Evolutionary conservation across 331 rosid genomes (phyloP).

Genomic region (Phaseolus coccineus): DNA sequence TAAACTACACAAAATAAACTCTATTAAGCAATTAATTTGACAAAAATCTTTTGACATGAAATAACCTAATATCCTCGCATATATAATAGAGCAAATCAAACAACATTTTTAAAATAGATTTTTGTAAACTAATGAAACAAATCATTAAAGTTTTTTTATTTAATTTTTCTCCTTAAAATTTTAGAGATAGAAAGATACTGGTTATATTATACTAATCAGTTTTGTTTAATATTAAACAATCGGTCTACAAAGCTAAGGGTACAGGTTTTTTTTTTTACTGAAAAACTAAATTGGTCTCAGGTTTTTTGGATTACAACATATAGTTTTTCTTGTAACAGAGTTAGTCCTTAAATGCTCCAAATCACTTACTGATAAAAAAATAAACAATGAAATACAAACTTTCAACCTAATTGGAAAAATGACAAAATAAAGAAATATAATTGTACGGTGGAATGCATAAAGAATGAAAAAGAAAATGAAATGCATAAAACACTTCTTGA

Average conservation of each 20-base stretch:
- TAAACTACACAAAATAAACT: neutral
- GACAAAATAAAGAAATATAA: neutral
- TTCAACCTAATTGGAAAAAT: neutral
- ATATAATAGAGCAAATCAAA: neutral
- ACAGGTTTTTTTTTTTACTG: no score
- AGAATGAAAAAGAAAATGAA: neutral
- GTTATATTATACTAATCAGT: neutral
- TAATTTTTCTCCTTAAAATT: neutral
- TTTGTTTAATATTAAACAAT: constrained; percentile 3
- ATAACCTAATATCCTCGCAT: neutral
- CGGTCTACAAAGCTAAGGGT: no score
- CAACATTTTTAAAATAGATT: neutral
- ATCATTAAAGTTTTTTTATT: neutral
- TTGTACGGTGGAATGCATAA: neutral
- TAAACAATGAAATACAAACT: neutral
- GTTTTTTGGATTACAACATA: no score
- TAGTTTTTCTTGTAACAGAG: no score
- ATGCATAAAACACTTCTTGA: neutral
- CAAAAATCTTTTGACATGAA: neutral
- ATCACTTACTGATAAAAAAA: no score
- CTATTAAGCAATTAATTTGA: neutral
- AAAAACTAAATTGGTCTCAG: no score
- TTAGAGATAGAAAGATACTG: neutral
- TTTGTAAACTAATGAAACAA: neutral
- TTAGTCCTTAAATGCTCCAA: no score